Evolutionary conservation across 768 basidiomycete genomes (phyloP), one percentile per base, ranked within the genome.

Genomic region (Rickenella mellea): DNA sequence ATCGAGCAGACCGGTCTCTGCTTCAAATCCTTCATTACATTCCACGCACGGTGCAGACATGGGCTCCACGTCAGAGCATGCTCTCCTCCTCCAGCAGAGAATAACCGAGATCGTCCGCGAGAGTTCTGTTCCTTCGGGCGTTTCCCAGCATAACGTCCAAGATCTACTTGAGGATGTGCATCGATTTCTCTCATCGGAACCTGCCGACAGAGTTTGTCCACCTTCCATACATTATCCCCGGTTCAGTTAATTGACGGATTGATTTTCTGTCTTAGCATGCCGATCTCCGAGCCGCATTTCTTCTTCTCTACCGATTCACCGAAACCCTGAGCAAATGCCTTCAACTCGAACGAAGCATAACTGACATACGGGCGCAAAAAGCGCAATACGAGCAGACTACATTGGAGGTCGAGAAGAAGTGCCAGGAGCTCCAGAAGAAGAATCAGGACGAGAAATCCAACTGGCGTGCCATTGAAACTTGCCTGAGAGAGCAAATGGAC

Each of bases 61-160:
- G n/a, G n/a, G n/a, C n/a, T n/a, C 45, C 41, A 59, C 62, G 24
- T 67, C 69, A 43, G 55, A 63, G 42, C 67, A 69, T 44, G 71
- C 76, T 8, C 69, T 70, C 21, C 60, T 65, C n/a, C 61, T 84
- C 5, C 73, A 77, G 39, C 62, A 70, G 39, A 65, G 68, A 19
- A 72, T 83, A 44, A 65, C 68, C 15, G 64, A 62, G 14, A 66
- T 83, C 41, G 70, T 76, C 31, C 70, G 71, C 41, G 64, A 69
- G 43, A 81, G 81, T 1, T 74, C 69, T 1, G 69, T 74, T 4
- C 69, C 78, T 53, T 51, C 66, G 19, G 60, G 65, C 35, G 60
- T 76, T 28, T 70, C n/a, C n/a, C n/a, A n/a, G n/a, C n/a, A n/a
- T n/a, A n/a, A n/a, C n/a, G n/a, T n/a, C n/a, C n/a, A n/a, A n/a